Evolutionary conservation across 2,329 filamentous ascomycete genomes (phyloP).

Genomic region (Fonsecaea pedrosoi): DNA sequence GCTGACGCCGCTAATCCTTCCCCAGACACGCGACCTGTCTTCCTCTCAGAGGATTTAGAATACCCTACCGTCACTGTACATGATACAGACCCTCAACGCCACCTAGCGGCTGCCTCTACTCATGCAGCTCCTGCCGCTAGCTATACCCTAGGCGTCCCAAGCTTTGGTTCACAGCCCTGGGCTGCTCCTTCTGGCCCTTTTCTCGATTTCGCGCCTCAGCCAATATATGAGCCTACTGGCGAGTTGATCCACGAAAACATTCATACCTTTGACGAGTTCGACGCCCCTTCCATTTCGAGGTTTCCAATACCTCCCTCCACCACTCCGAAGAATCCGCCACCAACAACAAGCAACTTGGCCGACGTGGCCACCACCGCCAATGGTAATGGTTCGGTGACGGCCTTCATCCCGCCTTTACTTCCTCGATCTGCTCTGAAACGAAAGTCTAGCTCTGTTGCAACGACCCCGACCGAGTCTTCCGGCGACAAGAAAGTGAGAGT

Average conservation of each 20-base stretch:
- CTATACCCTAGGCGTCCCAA: constrained; percentile 34
- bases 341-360: constrained; percentile 11
- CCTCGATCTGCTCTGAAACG: constrained; percentile 38
- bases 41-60: constrained; percentile 27
- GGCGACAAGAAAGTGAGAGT: constrained; percentile 25
- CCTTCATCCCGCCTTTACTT: constrained; percentile 31
- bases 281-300: constrained; percentile 30
- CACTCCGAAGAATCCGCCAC: constrained; percentile 25
- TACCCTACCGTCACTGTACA: constrained; percentile 28
- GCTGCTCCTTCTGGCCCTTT: constrained; percentile 29
- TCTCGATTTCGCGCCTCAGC: constrained; percentile 34
- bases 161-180: constrained; percentile 35
- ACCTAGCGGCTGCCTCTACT: constrained; percentile 30
- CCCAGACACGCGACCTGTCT: constrained; percentile 34
- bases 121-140: constrained; percentile 30
- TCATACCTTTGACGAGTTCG: constrained; percentile 34
- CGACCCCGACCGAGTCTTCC: constrained; percentile 18
- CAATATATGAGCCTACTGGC: constrained; percentile 38
- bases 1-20: constrained; percentile 39
- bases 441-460: constrained; percentile 30
- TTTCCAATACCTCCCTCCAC: constrained; percentile 21
- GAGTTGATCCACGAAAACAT: constrained; percentile 34
- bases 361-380: constrained; percentile 27
- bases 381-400: constrained; percentile 29
- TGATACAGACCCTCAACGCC: constrained; percentile 27